phyloP scores from a whole-genome alignment of 768 basidiomycete genomes.

The Xanthoconium stramineum region DNA sequence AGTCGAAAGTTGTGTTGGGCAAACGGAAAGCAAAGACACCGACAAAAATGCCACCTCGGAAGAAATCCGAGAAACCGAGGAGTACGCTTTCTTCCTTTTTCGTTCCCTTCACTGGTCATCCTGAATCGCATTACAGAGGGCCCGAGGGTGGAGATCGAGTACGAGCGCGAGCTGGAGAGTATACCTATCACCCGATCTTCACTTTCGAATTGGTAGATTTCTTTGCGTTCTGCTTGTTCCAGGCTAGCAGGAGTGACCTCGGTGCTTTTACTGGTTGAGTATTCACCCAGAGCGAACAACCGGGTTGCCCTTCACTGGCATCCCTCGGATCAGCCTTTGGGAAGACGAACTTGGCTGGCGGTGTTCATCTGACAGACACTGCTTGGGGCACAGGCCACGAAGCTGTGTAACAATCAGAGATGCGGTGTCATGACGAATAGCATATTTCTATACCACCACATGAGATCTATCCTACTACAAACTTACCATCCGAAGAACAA shows the following conservation, averaged over 20 bases:
- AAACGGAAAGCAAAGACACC: constrained; percentile 62
- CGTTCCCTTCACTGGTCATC: background rate
- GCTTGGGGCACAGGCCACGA: no score
- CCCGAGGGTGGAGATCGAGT: constrained; percentile 90
- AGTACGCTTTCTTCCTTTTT: constrained; percentile 39
- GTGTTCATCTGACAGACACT: no score
- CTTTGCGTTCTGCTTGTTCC: background rate
- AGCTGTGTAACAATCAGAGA: background rate
- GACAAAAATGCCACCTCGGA: constrained; percentile 41
- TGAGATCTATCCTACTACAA: background rate
- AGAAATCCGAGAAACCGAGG: constrained; percentile 61
- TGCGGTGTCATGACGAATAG: background rate
- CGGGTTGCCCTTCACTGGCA: no score
- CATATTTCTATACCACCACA: background rate
- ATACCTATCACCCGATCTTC: constrained; percentile 51
- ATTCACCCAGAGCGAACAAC: background rate
- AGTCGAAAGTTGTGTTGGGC: constrained; percentile 49
- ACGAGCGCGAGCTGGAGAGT: constrained; percentile 88
- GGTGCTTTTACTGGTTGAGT: background rate
- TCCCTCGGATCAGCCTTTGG: no score
- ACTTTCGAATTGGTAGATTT: constrained; percentile 51
- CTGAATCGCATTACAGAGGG: constrained; percentile 45
- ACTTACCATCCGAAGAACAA: constrained; percentile 78
- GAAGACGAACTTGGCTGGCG: no score
- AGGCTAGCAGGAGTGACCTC: background rate